Evolutionary conservation across 164 flowering plant genomes (phyloP), one percentile per base, ranked within the genome.

Genomic region (Kalanchoe fedtschenkoi): DNA sequence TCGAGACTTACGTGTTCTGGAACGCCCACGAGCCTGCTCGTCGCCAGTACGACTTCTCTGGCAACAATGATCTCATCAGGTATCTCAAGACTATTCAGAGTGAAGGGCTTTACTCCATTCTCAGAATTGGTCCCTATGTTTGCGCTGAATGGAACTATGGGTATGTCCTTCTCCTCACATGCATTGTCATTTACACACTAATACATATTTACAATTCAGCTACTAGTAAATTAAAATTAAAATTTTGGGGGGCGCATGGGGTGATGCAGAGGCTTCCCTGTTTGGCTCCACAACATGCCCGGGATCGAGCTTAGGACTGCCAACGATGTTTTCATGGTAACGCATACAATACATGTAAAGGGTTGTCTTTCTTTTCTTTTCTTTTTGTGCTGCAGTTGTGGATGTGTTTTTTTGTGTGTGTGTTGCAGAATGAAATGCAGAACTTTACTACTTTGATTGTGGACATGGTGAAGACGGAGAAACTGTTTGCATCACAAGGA

Each of bases 111-210:
- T 82, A 85, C 65, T 73, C 72, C 0, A 64, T 85, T 61, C 80
- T 87, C 33, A 81, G 91, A 0, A 85, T 85, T 44, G 91, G 91
- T 22, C 93, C 96, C 0, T 85, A 83, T 66, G 83, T 78, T 39
- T 82, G 89, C 69, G 91, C 84, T 22, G 91, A 89, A 68, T 89
- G 96, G 96, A 87, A 76, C 34, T 89, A 84, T 57, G 92, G 92
- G 92, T 85, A 76, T 10, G 9, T n/a, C n/a, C n/a, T n/a, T n/a
- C n/a, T n/a, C n/a, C n/a, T n/a, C n/a, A n/a, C n/a, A n/a, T n/a
- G n/a, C n/a, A n/a, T n/a, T n/a, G n/a, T n/a, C n/a, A n/a, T n/a
- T n/a, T n/a, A n/a, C n/a, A n/a, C n/a, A n/a, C 47, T 6, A 24
- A 46, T 33, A 1, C 16, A 26, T 1, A 67, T 8, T 19, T 35